Evolutionary conservation across 2,329 filamentous ascomycete genomes (phyloP), one percentile per base, ranked within the genome.

Genomic region (Colletotrichum musae): DNA sequence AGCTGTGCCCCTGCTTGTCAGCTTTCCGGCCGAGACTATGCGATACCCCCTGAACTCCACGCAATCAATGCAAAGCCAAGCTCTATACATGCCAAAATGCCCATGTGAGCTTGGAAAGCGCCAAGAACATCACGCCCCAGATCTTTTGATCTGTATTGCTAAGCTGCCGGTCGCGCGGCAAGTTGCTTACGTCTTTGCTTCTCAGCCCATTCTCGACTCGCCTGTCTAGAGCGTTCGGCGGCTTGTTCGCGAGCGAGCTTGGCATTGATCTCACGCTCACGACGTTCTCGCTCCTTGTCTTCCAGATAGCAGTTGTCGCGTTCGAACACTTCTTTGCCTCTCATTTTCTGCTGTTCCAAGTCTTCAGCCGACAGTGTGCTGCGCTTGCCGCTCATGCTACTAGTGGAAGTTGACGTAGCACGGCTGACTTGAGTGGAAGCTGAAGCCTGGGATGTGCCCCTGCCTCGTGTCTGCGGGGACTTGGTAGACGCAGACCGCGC

Each of bases 171-270:
- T n/a, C 54, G 39, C 12, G 48, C 41, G 41, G 41, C 64, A 5
- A 68, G 58, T 48, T 80, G 79, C 74, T 83, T 86, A 18, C 77
- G 80, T 45, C 82, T 82, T 75, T 87, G 86, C 78, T 86, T 89
- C 75, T 90, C 88, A 12, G 88, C 88, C 88, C 89, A 91, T 73
- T 90, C 87, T 41, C 88, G 84, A 72, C 88, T 88, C 68, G 87
- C 83, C 75, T 84, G 82, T 62, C 89, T 84, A 62, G 88, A 89
- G 74, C 87, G 83, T 77, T 91, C 88, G 10, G 89, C 89, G 26
- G 89, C 89, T 73, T 89, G 82, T 73, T 89, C 85, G 52, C 89
- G 82, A 7, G 89, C 88, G 63, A 81, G 74, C 74, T 85, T 88
- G 15, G 88, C 85, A 45, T 83, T 81, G 56, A 80, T 77, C 73